Conservation (phyloP, 1,284 basidiomycete genomes). For the Malassezia equina region DNA sequence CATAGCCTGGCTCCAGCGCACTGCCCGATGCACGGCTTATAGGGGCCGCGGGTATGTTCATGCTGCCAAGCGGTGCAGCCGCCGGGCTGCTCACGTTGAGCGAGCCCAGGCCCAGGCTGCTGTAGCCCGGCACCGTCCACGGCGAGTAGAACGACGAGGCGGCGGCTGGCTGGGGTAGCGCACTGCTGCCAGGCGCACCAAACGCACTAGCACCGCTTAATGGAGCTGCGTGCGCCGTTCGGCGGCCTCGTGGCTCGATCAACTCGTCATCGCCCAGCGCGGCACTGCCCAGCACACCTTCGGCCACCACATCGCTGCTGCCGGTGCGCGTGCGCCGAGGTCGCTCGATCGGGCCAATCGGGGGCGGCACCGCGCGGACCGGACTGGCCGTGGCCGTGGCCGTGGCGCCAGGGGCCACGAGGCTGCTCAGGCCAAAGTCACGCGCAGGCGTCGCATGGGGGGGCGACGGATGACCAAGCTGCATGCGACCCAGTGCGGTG, state of each 20-base stretch:
- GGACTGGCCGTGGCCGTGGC: slow-evolving; percentile 6
- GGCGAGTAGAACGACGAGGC: slow-evolving; percentile 17
- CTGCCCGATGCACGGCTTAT: slow-evolving; percentile 21
- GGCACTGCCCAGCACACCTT: slow-evolving; percentile 44
- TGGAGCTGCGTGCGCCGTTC: slow-evolving; percentile 25
- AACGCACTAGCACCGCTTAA: slow-evolving; percentile 25
- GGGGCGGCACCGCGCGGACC: slow-evolving; percentile 20
- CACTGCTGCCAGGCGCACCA: slow-evolving; percentile 18
- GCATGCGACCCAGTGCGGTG: slow-evolving; percentile 5
- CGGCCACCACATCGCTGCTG: slow-evolving; percentile 18
- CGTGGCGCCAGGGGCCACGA: not conserved
- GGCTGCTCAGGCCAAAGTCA: slow-evolving; percentile 3
- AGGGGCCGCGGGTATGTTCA: slow-evolving; percentile 19
- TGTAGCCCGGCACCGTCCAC: slow-evolving; percentile 15
- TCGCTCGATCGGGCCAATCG: slow-evolving; percentile 45
- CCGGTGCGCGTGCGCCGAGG: slow-evolving; percentile 26
- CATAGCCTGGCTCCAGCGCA: slow-evolving; percentile 17
- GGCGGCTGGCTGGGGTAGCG: slow-evolving; percentile 4
- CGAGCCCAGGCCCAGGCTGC: slow-evolving; percentile 10
- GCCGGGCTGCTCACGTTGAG: slow-evolving; percentile 21
- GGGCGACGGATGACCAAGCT: not conserved
- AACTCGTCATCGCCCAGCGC: slow-evolving; percentile 46
- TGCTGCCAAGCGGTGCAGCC: slow-evolving; percentile 26
- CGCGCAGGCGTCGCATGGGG: not conserved
- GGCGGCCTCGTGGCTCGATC: slow-evolving; percentile 35